Percentiles rank a stretch among this genome's conserved stretches.
phyloP scores from a whole-genome alignment of 192 early-diverging fungal species.

The Entomortierella chlamydospora region DNA sequence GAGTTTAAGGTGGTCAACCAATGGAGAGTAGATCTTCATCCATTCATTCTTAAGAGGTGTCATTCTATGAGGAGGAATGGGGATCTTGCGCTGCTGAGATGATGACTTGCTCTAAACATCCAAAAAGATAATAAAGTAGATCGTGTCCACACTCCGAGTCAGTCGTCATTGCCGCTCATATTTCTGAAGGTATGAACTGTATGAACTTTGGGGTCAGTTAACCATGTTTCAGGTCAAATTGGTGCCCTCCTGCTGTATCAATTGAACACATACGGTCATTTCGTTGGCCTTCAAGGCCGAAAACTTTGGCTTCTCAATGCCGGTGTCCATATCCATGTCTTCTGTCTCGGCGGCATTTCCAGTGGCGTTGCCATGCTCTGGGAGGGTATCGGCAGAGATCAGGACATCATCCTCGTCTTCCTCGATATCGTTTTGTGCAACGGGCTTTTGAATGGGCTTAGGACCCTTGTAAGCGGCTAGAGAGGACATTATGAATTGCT shows the following conservation, averaged over 20 bases:
- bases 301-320: conserved; percentile 73
- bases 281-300: conserved; percentile 63
- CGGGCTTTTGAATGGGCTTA: conserved; percentile 50
- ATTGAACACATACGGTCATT: conserved; percentile 25
- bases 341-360: conserved; percentile 39
- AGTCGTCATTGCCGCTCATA: neutral
- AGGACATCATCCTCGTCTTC: conserved; percentile 74
- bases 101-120: conserved; percentile 28
- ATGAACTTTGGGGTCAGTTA: no score
- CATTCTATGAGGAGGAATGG: conserved; percentile 94
- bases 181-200: no score
- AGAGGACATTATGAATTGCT: conserved; percentile 33
- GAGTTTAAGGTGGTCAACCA: conserved; percentile 95
- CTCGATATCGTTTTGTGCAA: conserved; percentile 28
- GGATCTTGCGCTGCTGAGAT: conserved; percentile 74
- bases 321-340: conserved; percentile 56
- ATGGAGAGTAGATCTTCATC: conserved; percentile 96
- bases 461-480: conserved; percentile 51
- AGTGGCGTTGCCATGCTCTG: conserved; percentile 46
- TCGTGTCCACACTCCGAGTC: neutral
- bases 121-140: neutral
- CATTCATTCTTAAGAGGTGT: conserved; percentile 93
- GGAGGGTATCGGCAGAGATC: conserved; percentile 70
- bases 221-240: no score
- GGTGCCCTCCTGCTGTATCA: no score